Evolutionary conservation across 441 rosid species (phyloP).

Genomic region (Gossypium davidsonii): DNA sequence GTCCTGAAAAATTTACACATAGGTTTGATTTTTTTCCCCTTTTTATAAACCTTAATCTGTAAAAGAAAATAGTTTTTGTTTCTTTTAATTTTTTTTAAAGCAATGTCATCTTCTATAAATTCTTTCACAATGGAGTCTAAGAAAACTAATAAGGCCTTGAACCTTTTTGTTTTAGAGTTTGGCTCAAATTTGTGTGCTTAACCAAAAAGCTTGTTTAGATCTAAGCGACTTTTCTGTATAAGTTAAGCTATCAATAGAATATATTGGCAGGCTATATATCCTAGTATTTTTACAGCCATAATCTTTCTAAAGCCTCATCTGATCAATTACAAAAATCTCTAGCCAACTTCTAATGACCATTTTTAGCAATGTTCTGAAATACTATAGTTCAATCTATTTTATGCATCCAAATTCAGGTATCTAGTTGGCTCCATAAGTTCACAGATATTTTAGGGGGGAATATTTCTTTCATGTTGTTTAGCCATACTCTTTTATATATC

Average conservation of each 20-base stretch:
- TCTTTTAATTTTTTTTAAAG: background rate
- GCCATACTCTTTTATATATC: constrained; percentile 2
- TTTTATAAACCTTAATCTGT: background rate
- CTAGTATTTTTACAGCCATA: background rate
- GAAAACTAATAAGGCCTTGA: constrained; percentile 7
- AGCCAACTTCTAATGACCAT: background rate
- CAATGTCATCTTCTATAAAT: background rate
- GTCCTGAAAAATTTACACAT: background rate
- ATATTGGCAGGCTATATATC: background rate
- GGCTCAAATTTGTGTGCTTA: background rate
- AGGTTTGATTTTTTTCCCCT: background rate
- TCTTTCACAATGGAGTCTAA: background rate
- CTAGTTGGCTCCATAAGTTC: background rate
- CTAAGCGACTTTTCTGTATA: background rate
- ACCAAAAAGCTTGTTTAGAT: background rate
- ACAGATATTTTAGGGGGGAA: background rate
- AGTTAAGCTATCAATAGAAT: background rate
- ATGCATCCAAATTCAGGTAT: background rate
- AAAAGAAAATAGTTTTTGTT: background rate
- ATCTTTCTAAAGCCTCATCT: background rate
- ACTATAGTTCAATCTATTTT: background rate
- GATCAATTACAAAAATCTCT: background rate
- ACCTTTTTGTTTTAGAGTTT: constrained; percentile 6
- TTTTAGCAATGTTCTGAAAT: background rate
- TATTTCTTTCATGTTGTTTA: background rate